Conservation (phyloP, 2,329 filamentous ascomycete genomes). For the Fusarium devonianum region DNA sequence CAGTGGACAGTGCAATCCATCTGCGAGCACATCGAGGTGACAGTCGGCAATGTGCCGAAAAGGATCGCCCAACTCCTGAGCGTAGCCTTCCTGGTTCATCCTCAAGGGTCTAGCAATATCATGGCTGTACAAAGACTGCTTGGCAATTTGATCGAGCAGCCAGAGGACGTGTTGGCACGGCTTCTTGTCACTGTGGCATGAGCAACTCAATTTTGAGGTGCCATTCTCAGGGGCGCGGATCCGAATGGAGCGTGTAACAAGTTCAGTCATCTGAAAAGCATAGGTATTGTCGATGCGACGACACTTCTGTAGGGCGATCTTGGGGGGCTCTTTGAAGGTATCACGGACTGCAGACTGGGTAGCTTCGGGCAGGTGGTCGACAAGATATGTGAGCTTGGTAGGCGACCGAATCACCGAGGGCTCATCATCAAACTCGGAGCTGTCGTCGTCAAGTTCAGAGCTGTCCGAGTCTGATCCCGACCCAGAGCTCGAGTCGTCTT, state of each 20-base stretch:
- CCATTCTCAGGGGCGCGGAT: constrained; percentile 53
- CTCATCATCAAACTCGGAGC: constrained; percentile 45
- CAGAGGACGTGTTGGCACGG: constrained; percentile 62
- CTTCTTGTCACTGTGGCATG: constrained; percentile 48
- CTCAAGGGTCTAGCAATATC: constrained; percentile 49
- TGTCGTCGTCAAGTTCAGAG: constrained; percentile 33
- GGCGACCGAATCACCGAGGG: constrained; percentile 48
- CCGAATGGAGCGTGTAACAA: constrained; percentile 59
- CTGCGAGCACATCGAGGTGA: constrained; percentile 60
- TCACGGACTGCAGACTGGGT: constrained; percentile 52
- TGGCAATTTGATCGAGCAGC: constrained; percentile 61
- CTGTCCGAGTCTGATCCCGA: constrained; percentile 35
- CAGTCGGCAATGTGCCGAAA: constrained; percentile 59
- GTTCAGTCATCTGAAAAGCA: constrained; percentile 64
- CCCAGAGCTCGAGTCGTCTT: constrained; percentile 41
- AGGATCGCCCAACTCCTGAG: constrained; percentile 56
- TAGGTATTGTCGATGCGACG: constrained; percentile 57
- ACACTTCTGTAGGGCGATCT: constrained; percentile 59
- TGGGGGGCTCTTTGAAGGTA: constrained; percentile 56
- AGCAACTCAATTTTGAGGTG: constrained; percentile 55
- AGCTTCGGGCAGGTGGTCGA: constrained; percentile 49
- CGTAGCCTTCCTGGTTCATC: constrained; percentile 53
- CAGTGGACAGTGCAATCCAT: constrained; percentile 59
- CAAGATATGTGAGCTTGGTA: constrained; percentile 50
- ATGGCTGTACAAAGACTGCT: constrained; percentile 54